These are phyloP conservation scores for Marvania coccoides DNA, from an alignment of 139 green algal genomes.

Conservation along the genomic window DNA sequence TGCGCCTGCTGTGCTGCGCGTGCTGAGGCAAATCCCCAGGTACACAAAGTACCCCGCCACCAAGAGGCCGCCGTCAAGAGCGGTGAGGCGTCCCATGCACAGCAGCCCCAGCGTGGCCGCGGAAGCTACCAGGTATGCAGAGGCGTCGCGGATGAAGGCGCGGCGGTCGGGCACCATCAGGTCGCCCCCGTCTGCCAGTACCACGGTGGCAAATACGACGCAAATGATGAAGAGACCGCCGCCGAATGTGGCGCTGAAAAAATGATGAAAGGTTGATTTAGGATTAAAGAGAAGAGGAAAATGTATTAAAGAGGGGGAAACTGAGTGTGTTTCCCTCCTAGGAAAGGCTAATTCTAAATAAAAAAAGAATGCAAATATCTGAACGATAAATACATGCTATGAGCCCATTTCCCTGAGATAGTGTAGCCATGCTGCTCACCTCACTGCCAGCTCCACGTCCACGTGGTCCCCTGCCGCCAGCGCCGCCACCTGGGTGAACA, in stretches of 20 bases:
- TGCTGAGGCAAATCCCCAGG: slow-evolving; percentile 15
- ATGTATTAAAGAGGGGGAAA: too few relatives aligned
- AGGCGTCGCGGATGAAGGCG: slow-evolving; percentile 30
- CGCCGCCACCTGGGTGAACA: slow-evolving; percentile 43
- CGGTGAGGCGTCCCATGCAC: slow-evolving; percentile 11
- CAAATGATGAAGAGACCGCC: slow-evolving; percentile 37
- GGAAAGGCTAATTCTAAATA: too few relatives aligned
- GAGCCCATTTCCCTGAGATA: background rate
- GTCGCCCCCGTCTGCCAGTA: slow-evolving; percentile 10
- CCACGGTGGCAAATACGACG: slow-evolving; percentile 29
- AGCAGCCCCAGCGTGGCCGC: slow-evolving; percentile 21
- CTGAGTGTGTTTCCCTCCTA: too few relatives aligned
- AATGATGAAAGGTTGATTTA: background rate
- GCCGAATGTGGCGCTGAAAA: slow-evolving; percentile 18
- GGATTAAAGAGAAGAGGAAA: background rate
- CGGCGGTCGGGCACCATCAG: slow-evolving; percentile 3
- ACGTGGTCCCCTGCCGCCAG: slow-evolving; percentile 12
- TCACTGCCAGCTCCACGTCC: slow-evolving; percentile 17
- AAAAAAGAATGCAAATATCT: too few relatives aligned
- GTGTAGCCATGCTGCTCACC: background rate
- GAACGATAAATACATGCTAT: too few relatives aligned
- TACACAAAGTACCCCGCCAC: slow-evolving; percentile 24
- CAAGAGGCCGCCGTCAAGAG: slow-evolving; percentile 9
- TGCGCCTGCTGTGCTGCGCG: background rate
- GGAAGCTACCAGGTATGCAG: slow-evolving; percentile 28